These are phyloP conservation scores for Endothia cerciana DNA, from an alignment of 2,329 filamentous ascomycete species.

Conservation along the genomic window DNA sequence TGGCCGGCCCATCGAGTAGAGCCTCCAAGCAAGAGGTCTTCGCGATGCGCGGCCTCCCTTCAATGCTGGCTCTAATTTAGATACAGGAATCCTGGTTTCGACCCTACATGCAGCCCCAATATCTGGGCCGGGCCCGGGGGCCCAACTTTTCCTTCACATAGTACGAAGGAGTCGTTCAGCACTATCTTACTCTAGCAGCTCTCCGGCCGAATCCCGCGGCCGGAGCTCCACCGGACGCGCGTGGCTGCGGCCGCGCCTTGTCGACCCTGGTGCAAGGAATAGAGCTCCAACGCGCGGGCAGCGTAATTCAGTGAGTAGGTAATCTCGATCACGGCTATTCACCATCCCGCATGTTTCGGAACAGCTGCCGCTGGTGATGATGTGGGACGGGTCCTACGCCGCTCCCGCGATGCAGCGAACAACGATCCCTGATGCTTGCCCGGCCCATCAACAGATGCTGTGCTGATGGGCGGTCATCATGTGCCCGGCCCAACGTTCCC, in stretches of 20 bases:
- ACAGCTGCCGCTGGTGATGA: background rate
- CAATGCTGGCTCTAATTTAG: background rate
- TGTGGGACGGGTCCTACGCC: background rate
- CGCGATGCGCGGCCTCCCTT: background rate
- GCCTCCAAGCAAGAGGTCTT: background rate
- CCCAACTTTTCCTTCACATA: background rate
- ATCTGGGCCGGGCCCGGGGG: background rate
- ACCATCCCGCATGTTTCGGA: background rate
- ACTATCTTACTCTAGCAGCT: background rate
- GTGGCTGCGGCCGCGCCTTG: background rate
- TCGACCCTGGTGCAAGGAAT: background rate
- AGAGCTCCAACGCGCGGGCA: background rate
- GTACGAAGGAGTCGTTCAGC: background rate
- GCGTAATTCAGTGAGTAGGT: too few species aligned
- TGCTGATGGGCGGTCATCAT: background rate
- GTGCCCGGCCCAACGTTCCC: background rate
- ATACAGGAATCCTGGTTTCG: background rate
- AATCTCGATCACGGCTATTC: background rate
- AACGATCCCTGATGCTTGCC: background rate
- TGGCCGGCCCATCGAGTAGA: background rate
- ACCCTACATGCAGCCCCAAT: background rate
- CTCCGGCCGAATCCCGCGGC: background rate
- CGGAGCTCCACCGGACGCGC: background rate
- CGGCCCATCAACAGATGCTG: too few species aligned
- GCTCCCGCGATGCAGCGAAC: too few species aligned